phyloP scores from a whole-genome alignment of 495 filamentous ascomycete genomes.

The Penicillium daleae region DNA sequence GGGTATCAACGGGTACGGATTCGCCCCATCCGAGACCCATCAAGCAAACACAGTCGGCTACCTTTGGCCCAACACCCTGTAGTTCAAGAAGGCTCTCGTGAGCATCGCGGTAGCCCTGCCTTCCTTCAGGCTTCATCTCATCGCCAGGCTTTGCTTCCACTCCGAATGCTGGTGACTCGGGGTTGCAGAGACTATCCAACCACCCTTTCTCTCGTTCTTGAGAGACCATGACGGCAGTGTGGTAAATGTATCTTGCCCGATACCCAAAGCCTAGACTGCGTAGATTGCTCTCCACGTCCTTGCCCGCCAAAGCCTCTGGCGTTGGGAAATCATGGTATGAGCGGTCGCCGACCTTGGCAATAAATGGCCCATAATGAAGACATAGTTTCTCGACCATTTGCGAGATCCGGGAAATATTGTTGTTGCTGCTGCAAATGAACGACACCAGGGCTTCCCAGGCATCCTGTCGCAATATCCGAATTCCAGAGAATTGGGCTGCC shows the following conservation, averaged over 20 bases:
- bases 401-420: conserved; percentile 92
- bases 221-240: conserved; percentile 77
- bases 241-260: conserved; percentile 85
- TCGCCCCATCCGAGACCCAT: conserved; percentile 99
- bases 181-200: conserved; percentile 76
- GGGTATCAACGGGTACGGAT: conserved; percentile 93
- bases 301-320: conserved; percentile 68
- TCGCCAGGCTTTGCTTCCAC: conserved; percentile 43
- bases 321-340: conserved; percentile 87
- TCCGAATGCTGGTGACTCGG: conserved; percentile 67
- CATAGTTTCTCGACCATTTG: conserved; percentile 97
- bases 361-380: conserved; percentile 74
- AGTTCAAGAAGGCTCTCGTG: conserved; percentile 79
- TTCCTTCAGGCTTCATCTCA: conserved; percentile 59
- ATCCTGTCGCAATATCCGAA: conserved; percentile 94
- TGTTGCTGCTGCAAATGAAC: conserved; percentile 99
- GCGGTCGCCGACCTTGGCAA: conserved; percentile 70
- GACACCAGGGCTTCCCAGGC: conserved; percentile 92
- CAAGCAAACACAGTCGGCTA: conserved; percentile 93
- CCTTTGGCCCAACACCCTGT: conserved; percentile 92
- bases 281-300: conserved; percentile 74
- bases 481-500: conserved; percentile 83
- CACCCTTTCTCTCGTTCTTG: conserved; percentile 69
- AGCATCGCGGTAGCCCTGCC: conserved; percentile 74
- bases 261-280: conserved; percentile 92